Evolutionary conservation across 495 filamentous ascomycete genomes (phyloP).

Genomic region (Trichocladium uniseriatum): DNA sequence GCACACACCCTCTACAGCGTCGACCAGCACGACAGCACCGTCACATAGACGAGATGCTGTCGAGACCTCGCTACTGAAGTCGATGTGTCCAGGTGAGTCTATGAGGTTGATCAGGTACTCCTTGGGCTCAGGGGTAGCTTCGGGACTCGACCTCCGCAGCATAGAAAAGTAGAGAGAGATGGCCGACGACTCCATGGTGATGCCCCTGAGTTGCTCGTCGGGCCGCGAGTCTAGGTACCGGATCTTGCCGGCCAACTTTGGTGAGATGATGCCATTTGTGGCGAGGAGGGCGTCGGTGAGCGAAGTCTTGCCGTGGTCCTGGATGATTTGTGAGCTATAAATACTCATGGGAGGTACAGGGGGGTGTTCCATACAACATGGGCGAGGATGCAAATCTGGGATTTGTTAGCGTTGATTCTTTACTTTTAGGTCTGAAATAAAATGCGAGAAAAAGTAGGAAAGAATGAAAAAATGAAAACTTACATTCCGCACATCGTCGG

Average conservation of each 20-base stretch:
- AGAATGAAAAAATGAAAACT: too few relatives aligned
- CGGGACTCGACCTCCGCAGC: constrained; percentile 55
- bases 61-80: constrained; percentile 97
- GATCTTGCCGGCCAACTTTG: constrained; percentile 94
- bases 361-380: constrained; percentile 56
- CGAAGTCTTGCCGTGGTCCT: constrained; percentile 98
- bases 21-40: constrained; percentile 90
- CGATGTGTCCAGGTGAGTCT: constrained; percentile 95
- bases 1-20: constrained; percentile 96
- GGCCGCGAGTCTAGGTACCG: constrained; percentile 94
- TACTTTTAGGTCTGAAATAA: too few relatives aligned
- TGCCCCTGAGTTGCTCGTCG: constrained; percentile 93
- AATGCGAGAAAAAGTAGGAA: too few relatives aligned
- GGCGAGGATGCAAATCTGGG: constrained; percentile 90
- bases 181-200: constrained; percentile 98
- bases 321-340: not conserved
- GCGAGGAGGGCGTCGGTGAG: constrained; percentile 93
- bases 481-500: constrained; percentile 85
- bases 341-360: not conserved
- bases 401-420: constrained; percentile 41
- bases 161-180: constrained; percentile 97
- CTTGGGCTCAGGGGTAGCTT: constrained; percentile 58
- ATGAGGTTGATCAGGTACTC: constrained; percentile 98
- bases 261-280: constrained; percentile 98
- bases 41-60: constrained; percentile 92